phyloP scores from a whole-genome alignment of 139 green algal species.

The Pseudopediastrum boryanum region DNA sequence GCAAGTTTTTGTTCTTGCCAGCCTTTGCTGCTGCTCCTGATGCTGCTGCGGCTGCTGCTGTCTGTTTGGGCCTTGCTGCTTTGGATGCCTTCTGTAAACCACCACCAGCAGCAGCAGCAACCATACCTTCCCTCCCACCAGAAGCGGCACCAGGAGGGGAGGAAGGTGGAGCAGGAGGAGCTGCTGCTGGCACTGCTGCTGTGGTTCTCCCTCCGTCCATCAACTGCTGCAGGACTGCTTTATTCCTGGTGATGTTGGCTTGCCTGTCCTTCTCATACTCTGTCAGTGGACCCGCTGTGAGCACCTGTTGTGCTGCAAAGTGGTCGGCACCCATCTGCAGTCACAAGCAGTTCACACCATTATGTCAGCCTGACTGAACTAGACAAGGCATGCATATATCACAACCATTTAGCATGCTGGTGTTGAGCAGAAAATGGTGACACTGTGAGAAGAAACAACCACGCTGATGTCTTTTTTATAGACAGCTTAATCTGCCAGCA shows the following conservation, averaged over 20 bases:
- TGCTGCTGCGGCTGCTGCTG: too few species aligned
- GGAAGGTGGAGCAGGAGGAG: too few species aligned
- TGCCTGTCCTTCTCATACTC: constrained; percentile 22
- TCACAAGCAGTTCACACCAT: too few species aligned
- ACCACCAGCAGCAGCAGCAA: neutral
- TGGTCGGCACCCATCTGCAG: neutral
- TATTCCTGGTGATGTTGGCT: constrained; percentile 39
- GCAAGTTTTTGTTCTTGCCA: neutral
- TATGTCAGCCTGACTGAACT: too few species aligned
- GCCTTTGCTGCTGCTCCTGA: neutral
- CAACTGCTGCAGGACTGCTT: constrained; percentile 9
- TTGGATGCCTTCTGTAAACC: neutral
- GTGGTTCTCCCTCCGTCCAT: neutral
- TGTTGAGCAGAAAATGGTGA: neutral
- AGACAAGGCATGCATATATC: neutral
- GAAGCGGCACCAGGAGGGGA: too few species aligned
- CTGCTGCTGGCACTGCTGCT: neutral
- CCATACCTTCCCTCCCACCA: neutral
- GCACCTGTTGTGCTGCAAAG: neutral
- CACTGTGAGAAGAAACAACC: neutral
- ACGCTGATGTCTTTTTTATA: too few species aligned
- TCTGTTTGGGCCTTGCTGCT: too few species aligned
- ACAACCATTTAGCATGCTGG: neutral
- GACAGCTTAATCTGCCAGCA: too few species aligned
- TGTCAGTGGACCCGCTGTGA: neutral